Base-by-base conservation (phyloP, 192 early-diverging fungal genomes). In the Backusella luteola region DNA sequence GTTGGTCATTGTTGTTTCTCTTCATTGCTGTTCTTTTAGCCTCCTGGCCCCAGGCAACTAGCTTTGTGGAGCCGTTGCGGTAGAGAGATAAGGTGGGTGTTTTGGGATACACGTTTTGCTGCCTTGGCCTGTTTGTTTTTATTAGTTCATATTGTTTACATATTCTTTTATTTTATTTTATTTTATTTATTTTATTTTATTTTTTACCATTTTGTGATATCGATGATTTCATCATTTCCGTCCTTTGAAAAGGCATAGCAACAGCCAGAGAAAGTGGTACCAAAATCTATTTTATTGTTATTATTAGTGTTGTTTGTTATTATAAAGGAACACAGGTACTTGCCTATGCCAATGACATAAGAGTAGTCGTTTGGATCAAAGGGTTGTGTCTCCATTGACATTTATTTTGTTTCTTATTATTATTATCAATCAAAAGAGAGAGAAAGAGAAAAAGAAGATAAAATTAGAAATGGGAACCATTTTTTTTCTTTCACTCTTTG, bases 231-330 rank as follows among this genome's bases (percentile, higher is more conserved):
- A 49, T 85, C 82, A 29, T 66, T 53, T 26, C 77, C 71, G 34
- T 85, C 83, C 46, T 83, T 79, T 19, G 81, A 82, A 74, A 85
- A 85, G 12, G 84, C 82, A 73, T 87, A 85, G 23, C 82, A 85
- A 36, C 81, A 81, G 9, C 86, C 86, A 15, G 85, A 86, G 69
- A 84, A 86, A n/a, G 85, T 86, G 6, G 85, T 86, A 34, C 85
- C 85, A 74, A 84, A 84, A 72, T 63, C 49, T 74, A 63, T 4
- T 21, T 5, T 11, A 36, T 26, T 52, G 2, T 39, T 39, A 5
- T 12, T 2, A 39, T 39, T 39, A 39, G 32, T 32, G 32, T 32
- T 32, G 32, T 32, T 32, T 38, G 11, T 38, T 38, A 11, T 39
- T 39, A 39, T 12, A 12, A 26, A 35, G 14, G 53, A 21, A 34